A percentile compares a stretch with the other conserved stretches of the same genome.
These are phyloP conservation scores for Neobulgaria alba DNA, from an alignment of 2,329 filamentous ascomycete species.

Conservation along the genomic window DNA sequence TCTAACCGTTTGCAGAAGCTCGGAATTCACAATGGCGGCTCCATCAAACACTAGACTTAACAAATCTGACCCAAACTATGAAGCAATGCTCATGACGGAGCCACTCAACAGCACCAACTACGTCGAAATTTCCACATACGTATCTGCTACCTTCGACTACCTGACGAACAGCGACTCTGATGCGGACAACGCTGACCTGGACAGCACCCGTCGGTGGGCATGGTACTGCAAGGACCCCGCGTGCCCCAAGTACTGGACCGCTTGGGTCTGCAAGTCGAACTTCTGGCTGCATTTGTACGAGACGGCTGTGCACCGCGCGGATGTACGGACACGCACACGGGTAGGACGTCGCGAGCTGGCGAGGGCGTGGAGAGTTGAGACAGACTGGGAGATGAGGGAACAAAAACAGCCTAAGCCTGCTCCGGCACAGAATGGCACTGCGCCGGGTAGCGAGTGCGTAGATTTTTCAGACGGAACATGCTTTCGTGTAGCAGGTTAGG, in stretches of 20 bases:
- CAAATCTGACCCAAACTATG: conserved; percentile 6
- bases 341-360: neutral
- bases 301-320: neutral
- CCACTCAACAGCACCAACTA: conserved; percentile 6
- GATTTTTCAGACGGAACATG: no score
- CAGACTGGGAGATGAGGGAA: neutral
- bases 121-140: conserved; percentile 5
- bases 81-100: conserved; percentile 8
- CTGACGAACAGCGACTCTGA: conserved; percentile 10
- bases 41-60: conserved; percentile 4
- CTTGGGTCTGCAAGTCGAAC: neutral
- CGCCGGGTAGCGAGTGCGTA: no score
- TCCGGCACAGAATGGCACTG: no score
- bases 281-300: no score
- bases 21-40: conserved; percentile 6
- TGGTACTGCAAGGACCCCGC: conserved; percentile 5
- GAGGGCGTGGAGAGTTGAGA: neutral
- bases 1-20: conserved; percentile 4
- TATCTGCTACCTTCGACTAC: conserved; percentile 11
- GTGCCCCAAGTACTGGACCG: conserved; percentile 4
- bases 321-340: neutral
- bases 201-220: conserved; percentile 10
- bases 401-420: neutral
- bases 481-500: no score
- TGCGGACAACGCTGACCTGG: conserved; percentile 7